phyloP scores from a whole-genome alignment of 257 asterid genomes.

The Solanum pinnatisectum region DNA sequence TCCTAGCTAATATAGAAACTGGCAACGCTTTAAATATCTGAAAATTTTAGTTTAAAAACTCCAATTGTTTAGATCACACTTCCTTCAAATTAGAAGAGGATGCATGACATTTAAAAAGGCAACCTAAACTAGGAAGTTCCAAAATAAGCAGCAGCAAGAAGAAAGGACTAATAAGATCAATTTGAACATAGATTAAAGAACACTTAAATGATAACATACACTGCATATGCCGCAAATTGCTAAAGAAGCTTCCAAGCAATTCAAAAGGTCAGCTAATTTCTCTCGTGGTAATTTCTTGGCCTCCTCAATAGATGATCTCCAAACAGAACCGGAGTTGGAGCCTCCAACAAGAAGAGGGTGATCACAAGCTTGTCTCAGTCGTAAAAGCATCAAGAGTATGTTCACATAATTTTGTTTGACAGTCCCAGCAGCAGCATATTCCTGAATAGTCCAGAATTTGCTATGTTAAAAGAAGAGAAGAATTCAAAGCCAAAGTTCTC shows the following conservation, averaged over 20 bases:
- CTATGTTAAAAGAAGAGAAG: slow-evolving; percentile 3
- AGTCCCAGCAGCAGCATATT: slow-evolving; percentile 96
- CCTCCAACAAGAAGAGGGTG: slow-evolving; percentile 95
- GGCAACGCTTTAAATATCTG: background rate
- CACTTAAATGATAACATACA: slow-evolving; percentile 37
- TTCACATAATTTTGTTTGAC: slow-evolving; percentile 90
- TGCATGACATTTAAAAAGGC: background rate
- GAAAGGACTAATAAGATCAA: background rate
- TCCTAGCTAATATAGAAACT: background rate
- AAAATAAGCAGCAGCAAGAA: background rate
- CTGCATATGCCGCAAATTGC: slow-evolving; percentile 89
- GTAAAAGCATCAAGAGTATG: slow-evolving; percentile 86
- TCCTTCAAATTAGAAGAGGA: background rate
- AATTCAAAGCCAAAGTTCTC: background rate
- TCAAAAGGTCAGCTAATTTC: slow-evolving; percentile 52
- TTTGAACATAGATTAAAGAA: background rate
- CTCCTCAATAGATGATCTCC: slow-evolving; percentile 64
- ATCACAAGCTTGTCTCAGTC: slow-evolving; percentile 98
- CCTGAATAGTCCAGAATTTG: slow-evolving; percentile 32
- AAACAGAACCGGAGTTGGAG: slow-evolving; percentile 36
- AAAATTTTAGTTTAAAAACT: background rate
- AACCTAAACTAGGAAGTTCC: background rate
- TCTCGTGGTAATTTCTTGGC: slow-evolving; percentile 75
- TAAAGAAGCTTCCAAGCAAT: slow-evolving; percentile 74
- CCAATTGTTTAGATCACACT: background rate